Conservation (phyloP, 805 yeast genomes). For the Candida broadrunensis region DNA sequence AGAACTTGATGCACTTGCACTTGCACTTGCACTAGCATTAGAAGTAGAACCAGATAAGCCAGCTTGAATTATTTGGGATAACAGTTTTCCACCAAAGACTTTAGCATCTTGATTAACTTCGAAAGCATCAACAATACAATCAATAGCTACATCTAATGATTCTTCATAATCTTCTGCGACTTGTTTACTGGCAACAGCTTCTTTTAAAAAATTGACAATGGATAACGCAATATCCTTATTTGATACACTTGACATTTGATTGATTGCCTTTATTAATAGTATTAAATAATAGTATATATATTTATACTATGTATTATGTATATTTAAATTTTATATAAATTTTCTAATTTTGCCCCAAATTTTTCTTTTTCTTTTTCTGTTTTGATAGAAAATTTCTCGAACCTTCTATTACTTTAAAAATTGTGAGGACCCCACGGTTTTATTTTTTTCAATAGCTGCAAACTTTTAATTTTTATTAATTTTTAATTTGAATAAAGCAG, state of each 20-base stretch:
- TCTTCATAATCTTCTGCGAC: slow-evolving; percentile 79
- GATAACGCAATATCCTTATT: slow-evolving; percentile 69
- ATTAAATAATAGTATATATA: too few species aligned
- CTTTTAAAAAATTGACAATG: slow-evolving; percentile 68
- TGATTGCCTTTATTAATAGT: not conserved
- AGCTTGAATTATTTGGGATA: slow-evolving; percentile 41
- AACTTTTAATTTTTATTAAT: too few species aligned
- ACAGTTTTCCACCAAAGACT: slow-evolving; percentile 45
- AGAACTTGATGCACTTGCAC: slow-evolving; percentile 1
- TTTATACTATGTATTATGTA: too few species aligned
- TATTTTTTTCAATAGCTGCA: too few species aligned
- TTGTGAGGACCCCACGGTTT: too few species aligned
- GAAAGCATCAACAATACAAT: slow-evolving; percentile 87
- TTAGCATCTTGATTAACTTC: slow-evolving; percentile 53
- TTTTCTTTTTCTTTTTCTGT: too few species aligned
- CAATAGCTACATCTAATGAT: slow-evolving; percentile 90
- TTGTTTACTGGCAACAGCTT: slow-evolving; percentile 55
- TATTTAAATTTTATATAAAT: too few species aligned
- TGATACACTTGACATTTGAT: slow-evolving; percentile 20
- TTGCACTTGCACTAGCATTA: slow-evolving; percentile 21
- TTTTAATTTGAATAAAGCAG: not conserved
- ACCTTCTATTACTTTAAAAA: too few species aligned
- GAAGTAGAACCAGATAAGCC: slow-evolving; percentile 15
- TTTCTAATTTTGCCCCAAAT: too few species aligned
- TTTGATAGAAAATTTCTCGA: too few species aligned